Conservation (phyloP, 305 asterid genomes). For the Fraxinus sp. region DNA sequence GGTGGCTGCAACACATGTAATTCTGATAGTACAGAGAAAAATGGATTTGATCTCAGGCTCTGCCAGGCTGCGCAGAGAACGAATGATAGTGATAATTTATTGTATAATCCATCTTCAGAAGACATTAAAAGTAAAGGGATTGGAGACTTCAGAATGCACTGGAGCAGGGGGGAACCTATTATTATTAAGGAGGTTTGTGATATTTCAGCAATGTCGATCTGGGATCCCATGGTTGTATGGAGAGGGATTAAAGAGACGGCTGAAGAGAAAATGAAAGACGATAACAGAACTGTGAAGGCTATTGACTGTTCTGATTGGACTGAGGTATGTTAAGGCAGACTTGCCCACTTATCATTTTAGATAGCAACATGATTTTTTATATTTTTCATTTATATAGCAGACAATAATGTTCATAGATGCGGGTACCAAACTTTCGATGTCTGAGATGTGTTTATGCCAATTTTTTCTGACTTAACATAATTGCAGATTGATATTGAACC, state of each 20-base stretch:
- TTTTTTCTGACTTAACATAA: constrained; percentile 28
- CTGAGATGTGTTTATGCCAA: constrained; percentile 19
- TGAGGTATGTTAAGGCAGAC: constrained; percentile 52
- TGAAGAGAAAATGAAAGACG: constrained; percentile 73
- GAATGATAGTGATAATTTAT: constrained; percentile 50
- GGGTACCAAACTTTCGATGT: neutral
- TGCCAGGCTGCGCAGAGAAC: constrained; percentile 63
- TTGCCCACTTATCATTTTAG: constrained; percentile 21
- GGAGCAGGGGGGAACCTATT: constrained; percentile 84
- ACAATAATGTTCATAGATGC: constrained; percentile 10
- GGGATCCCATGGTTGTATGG: constrained; percentile 90
- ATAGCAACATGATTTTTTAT: constrained; percentile 17
- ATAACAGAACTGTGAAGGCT: constrained; percentile 72
- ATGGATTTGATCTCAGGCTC: constrained; percentile 42
- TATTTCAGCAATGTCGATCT: constrained; percentile 57
- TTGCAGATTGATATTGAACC: constrained; percentile 74
- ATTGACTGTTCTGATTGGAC: constrained; percentile 59
- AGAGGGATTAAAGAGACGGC: constrained; percentile 73
- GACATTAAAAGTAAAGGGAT: constrained; percentile 72
- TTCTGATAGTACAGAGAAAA: constrained; percentile 44
- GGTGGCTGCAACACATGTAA: constrained; percentile 61
- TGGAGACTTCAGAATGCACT: constrained; percentile 69
- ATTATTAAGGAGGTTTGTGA: constrained; percentile 74
- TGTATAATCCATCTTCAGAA: constrained; percentile 68
- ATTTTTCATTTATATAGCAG: constrained; percentile 10